These are phyloP conservation scores for Talaromyces pinophilus DNA, from an alignment of 2,329 filamentous ascomycete genomes.

Conservation along the genomic window DNA sequence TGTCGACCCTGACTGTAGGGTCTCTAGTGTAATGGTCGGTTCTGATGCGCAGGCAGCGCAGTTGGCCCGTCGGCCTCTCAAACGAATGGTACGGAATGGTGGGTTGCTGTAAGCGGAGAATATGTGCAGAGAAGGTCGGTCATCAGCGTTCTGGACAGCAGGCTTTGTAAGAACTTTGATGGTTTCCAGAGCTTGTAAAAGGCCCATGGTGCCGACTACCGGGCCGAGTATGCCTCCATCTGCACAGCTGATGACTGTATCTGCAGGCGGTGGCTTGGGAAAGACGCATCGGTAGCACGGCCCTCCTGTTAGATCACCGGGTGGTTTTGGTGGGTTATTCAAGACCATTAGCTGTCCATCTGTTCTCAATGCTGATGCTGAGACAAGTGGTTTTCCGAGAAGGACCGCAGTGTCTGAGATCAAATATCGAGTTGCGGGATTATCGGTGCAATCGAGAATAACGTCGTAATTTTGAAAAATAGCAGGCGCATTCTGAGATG, in stretches of 20 bases:
- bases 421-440: slow-evolving; percentile 85
- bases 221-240: slow-evolving; percentile 92
- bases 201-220: slow-evolving; percentile 89
- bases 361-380: slow-evolving; percentile 82
- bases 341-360: slow-evolving; percentile 89
- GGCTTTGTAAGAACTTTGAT: slow-evolving; percentile 71
- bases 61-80: slow-evolving; percentile 67
- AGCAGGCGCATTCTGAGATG: slow-evolving; percentile 64
- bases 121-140: slow-evolving; percentile 37
- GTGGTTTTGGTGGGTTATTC: slow-evolving; percentile 71
- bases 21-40: slow-evolving; percentile 63
- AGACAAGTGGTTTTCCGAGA: slow-evolving; percentile 75
- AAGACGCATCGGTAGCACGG: slow-evolving; percentile 96
- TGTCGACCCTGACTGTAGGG: slow-evolving; percentile 64
- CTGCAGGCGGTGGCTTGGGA: slow-evolving; percentile 79
- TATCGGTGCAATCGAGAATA: slow-evolving; percentile 93
- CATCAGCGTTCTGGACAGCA: slow-evolving; percentile 27
- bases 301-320: slow-evolving; percentile 62
- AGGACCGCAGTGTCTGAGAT: slow-evolving; percentile 88
- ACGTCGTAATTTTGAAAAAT: slow-evolving; percentile 74
- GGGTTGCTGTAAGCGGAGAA: slow-evolving; percentile 48
- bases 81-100: slow-evolving; percentile 70
- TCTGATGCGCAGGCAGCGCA: slow-evolving; percentile 75
- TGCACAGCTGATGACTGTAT: slow-evolving; percentile 80
- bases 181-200: slow-evolving; percentile 85